Base-by-base conservation (phyloP, 2,329 filamentous ascomycete genomes). In the Fusarium temperatum region DNA sequence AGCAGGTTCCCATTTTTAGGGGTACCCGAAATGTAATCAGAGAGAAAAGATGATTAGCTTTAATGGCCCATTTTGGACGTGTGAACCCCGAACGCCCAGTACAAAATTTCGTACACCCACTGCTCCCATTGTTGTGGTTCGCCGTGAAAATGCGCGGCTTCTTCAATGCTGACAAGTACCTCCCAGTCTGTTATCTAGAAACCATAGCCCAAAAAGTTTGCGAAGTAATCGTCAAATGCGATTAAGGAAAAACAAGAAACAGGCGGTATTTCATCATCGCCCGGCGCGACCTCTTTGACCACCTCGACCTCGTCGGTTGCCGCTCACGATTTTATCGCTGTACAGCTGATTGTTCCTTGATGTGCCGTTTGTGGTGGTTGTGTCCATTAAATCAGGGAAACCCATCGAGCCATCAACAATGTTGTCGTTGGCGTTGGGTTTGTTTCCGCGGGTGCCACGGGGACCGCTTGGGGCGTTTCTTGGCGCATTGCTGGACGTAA, bases 381-480 rank as follows among this genome's bases (percentile, higher is more conserved):
- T 63, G 50, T 84, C 82, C 81, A 85, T 86, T 30, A 83, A 80
- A 36, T 89, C 88, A 50, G 85, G 82, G 70, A 90, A 90, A 11
- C 89, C 88, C 78, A 86, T 81, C 5, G 84, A 84, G 18, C 89
- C 89, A 69, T 90, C 89, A 12, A 90, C 80, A 22, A 89, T 73
- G 30, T 84, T 81, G 63, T 83, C 83, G 59, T 83, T 75, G 44
- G 76, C 45, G 42, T 63, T 70, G 45, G 68, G 65, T 26, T 70
- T 77, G 54, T 67, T 51, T 32, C 70, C 66, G 45, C 80, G 81
- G 39, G 72, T 66, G 36, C 75, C 66, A 41, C 80, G 81, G 45
- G 80, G 78, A 47, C 74, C 81, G 74, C 58, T 82, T 60, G 73
- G 79, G 68, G 77, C 81, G 79, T 78, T 82, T 57, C 44, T 72